Percentiles rank a stretch among this genome's conserved stretches.
Conservation (phyloP, 495 filamentous ascomycete genomes). For the Penicillium steckii region DNA sequence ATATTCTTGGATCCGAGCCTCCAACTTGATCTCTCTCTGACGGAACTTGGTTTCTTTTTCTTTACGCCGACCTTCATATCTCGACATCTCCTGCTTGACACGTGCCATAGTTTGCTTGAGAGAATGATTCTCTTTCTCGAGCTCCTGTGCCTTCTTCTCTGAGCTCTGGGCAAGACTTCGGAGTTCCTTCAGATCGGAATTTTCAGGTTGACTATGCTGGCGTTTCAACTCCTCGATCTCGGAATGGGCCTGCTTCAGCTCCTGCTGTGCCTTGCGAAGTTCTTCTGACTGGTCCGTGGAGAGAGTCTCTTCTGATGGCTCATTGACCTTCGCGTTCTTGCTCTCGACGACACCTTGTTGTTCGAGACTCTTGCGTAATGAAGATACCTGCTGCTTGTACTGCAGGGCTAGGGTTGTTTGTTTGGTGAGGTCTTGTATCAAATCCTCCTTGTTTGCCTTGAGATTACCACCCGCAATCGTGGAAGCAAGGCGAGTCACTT, state of each 20-base stretch:
- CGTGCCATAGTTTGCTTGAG: conserved; percentile 53
- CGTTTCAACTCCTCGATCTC: conserved; percentile 62
- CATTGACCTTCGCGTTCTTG: conserved; percentile 40
- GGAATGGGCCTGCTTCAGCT: conserved; percentile 55
- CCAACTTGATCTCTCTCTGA: conserved; percentile 46
- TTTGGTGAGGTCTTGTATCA: conserved; percentile 59
- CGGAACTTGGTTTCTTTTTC: conserved; percentile 52
- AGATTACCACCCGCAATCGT: conserved; percentile 49
- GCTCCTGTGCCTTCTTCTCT: conserved; percentile 60
- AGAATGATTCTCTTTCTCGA: conserved; percentile 55
- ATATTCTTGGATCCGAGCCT: conserved; percentile 47
- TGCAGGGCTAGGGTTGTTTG: conserved; percentile 66
- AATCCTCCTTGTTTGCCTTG: conserved; percentile 45
- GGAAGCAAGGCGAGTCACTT: conserved; percentile 59
- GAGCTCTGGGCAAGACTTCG: conserved; percentile 59
- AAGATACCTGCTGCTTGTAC: conserved; percentile 66
- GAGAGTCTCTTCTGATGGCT: conserved; percentile 48
- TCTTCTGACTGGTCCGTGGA: conserved; percentile 38
- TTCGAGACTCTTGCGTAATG: conserved; percentile 54
- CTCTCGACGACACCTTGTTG: conserved; percentile 43
- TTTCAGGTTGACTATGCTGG: conserved; percentile 20
- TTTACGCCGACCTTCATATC: conserved; percentile 50
- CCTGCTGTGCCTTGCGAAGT: conserved; percentile 43
- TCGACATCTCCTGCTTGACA: conserved; percentile 54
- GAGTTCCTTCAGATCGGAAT: conserved; percentile 48